These are phyloP conservation scores for Anthostomella pinea DNA, from an alignment of 2,329 filamentous ascomycete species.

Conservation along the genomic window DNA sequence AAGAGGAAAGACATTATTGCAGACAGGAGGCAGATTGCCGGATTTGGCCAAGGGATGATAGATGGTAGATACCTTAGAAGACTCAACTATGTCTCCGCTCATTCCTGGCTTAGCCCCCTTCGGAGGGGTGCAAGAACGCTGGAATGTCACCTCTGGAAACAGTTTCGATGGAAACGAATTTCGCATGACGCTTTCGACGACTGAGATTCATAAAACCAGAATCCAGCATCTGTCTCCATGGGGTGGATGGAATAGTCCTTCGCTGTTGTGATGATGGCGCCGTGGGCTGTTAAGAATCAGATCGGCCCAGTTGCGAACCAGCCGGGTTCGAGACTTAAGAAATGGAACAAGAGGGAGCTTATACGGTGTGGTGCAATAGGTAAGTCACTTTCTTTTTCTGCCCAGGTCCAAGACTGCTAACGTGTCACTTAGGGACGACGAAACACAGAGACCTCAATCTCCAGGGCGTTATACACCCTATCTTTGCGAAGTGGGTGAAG, in stretches of 20 bases:
- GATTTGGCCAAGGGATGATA: conserved; percentile 14
- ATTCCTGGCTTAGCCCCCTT: conserved; percentile 12
- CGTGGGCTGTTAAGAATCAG: conserved; percentile 7
- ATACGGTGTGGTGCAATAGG: conserved; percentile 29
- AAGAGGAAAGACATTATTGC: too few relatives aligned
- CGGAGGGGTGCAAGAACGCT: conserved; percentile 5
- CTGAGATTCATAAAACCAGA: too few relatives aligned
- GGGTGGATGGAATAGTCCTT: conserved; percentile 5
- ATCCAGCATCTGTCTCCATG: too few relatives aligned
- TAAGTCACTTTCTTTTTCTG: conserved; percentile 14
- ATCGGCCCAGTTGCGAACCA: conserved; percentile 17
- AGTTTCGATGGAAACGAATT: conserved; percentile 5
- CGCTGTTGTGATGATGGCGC: conserved; percentile 13
- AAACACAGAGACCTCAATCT: conserved; percentile 19
- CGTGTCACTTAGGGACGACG: conserved; percentile 19
- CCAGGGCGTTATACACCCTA: conserved; percentile 29
- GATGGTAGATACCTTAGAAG: conserved; percentile 12
- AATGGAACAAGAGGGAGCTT: conserved; percentile 30
- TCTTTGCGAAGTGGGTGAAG: conserved; percentile 29
- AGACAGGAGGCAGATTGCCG: conserved; percentile 4
- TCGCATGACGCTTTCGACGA: conserved; percentile 20
- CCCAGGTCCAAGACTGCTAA: background rate
- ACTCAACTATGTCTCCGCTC: too few relatives aligned
- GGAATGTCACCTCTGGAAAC: conserved; percentile 21
- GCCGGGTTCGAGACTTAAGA: conserved; percentile 25